Percentiles rank a stretch among this genome's conserved stretches.
Evolutionary conservation across 768 basidiomycete genomes (phyloP).

Genomic region (Rhodotorula taiwanensis): DNA sequence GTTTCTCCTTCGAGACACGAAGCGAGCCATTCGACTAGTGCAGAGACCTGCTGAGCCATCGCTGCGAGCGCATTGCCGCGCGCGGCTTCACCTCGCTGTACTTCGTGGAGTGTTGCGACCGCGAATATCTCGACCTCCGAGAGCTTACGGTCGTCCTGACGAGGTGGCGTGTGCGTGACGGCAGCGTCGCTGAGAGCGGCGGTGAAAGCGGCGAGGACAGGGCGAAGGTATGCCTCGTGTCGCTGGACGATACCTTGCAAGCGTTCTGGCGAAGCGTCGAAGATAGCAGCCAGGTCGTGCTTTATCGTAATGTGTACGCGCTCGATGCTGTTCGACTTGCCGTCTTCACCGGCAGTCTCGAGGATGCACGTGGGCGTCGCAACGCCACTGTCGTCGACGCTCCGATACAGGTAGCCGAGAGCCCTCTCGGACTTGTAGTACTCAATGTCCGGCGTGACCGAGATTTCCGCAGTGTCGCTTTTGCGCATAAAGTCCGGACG

Average conservation of each 20-base stretch:
- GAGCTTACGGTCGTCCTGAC: neutral
- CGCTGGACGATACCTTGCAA: neutral
- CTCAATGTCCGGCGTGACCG: neutral
- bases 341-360: neutral
- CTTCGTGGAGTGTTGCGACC: conserved; percentile 2
- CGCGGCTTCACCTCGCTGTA: conserved; percentile 2
- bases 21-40: conserved; percentile 9
- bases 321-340: neutral
- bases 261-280: neutral
- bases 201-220: neutral
- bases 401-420: conserved; percentile 65
- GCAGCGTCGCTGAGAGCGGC: neutral
- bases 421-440: conserved; percentile 67
- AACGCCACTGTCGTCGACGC: conserved; percentile 44
- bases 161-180: neutral
- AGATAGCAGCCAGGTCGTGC: neutral
- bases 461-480: conserved; percentile 45
- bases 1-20: no score
- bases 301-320: neutral
- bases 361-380: neutral
- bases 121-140: conserved; percentile 19
- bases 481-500: conserved; percentile 40
- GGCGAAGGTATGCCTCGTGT: neutral
- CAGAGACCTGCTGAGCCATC: neutral
- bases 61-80: conserved; percentile 8